These are phyloP conservation scores for Pseudonitzschia multistriata DNA, from an alignment of 108 stramenopile genomes.

Conservation along the genomic window DNA sequence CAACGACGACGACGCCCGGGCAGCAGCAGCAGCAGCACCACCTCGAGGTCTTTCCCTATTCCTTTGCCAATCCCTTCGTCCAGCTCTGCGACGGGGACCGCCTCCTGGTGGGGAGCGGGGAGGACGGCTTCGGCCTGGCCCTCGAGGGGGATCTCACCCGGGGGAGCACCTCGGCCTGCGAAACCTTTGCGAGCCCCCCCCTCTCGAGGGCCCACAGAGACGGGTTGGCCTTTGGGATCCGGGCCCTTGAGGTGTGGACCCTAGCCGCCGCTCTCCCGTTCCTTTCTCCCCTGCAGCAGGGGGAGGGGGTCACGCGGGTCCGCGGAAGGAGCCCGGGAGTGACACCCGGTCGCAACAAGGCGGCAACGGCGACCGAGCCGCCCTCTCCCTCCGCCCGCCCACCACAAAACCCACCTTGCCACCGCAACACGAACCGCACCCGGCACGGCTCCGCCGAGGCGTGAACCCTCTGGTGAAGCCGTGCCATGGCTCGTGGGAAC, in stretches of 20 bases:
- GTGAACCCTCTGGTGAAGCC: too few relatives aligned
- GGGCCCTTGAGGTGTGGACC: conserved; percentile 77
- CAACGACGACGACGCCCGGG: conserved; percentile 28
- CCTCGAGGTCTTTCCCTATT: conserved; percentile 63
- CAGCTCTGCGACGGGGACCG: conserved; percentile 66
- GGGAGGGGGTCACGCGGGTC: too few relatives aligned
- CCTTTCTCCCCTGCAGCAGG: conserved; percentile 21
- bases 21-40: conserved; percentile 35
- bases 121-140: conserved; percentile 70
- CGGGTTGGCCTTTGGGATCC: conserved; percentile 65
- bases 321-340: too few relatives aligned
- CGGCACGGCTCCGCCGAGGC: too few relatives aligned
- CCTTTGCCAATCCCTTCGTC: conserved; percentile 54
- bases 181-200: conserved; percentile 66
- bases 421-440: too few relatives aligned
- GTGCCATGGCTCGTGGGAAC: too few relatives aligned
- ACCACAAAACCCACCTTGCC: too few relatives aligned
- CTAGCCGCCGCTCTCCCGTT: conserved; percentile 47
- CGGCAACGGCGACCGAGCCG: too few relatives aligned
- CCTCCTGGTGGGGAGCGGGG: conserved; percentile 66
- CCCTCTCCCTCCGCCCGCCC: too few relatives aligned
- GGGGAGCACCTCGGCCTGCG: conserved; percentile 57
- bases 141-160: conserved; percentile 51
- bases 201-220: conserved; percentile 37
- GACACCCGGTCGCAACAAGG: too few relatives aligned